phyloP scores from a whole-genome alignment of 495 filamentous ascomycete species.

The Friedmanniomyces endolithicus region DNA sequence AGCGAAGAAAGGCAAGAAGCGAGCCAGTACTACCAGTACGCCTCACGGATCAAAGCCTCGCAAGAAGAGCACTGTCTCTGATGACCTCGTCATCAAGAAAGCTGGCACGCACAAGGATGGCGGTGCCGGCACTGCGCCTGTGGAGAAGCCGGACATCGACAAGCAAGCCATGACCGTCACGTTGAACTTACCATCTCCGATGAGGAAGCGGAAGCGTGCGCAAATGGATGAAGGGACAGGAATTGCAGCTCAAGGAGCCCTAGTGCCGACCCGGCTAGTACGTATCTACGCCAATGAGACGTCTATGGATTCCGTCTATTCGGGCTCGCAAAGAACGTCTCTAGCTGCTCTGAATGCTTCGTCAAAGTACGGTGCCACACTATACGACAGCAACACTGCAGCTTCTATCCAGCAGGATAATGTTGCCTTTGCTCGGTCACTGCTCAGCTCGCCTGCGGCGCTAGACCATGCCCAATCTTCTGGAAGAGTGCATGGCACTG shows the following conservation, averaged over 20 bases:
- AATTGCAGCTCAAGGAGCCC: neutral
- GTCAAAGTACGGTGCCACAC: neutral
- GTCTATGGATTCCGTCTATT: neutral
- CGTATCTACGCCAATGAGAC: conserved; percentile 1
- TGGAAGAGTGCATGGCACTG: neutral
- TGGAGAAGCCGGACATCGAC: neutral
- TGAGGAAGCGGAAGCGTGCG: neutral
- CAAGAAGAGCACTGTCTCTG: conserved; percentile 7
- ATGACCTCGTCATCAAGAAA: conserved; percentile 6
- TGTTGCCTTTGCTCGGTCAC: neutral
- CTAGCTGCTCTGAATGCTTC: neutral
- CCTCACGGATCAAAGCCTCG: conserved; percentile 2
- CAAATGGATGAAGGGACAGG: neutral
- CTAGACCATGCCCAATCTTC: neutral
- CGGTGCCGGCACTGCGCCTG: neutral
- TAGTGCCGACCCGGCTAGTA: neutral
- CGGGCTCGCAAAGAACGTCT: neutral
- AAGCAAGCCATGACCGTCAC: neutral
- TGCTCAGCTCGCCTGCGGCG: neutral
- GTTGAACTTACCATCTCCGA: neutral
- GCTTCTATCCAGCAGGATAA: neutral
- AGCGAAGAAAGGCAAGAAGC: conserved; percentile 7
- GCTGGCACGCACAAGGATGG: neutral
- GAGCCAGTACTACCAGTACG: neutral
- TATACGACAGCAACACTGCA: neutral